Conservation (phyloP, 2,329 filamentous ascomycete species). For the Ophiostoma australiae region DNA sequence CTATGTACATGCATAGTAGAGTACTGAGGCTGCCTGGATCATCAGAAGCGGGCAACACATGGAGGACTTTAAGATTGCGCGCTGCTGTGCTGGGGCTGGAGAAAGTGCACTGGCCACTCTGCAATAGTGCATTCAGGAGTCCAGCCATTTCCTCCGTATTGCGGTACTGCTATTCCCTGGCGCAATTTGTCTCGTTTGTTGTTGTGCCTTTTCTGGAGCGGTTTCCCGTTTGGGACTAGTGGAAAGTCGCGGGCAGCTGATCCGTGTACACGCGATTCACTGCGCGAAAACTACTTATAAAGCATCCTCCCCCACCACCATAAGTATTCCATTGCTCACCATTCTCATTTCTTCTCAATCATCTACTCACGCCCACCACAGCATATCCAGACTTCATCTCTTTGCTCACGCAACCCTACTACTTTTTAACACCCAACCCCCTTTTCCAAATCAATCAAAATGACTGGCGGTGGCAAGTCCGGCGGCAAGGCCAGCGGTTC, state of each 20-base stretch:
- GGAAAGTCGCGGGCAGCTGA: constrained; percentile 38
- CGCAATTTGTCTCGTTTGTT: constrained; percentile 22
- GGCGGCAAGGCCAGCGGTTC: constrained; percentile 98
- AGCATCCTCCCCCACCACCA: constrained; percentile 43
- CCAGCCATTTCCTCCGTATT: constrained; percentile 12
- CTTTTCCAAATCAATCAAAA: constrained; percentile 60
- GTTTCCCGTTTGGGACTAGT: constrained; percentile 34
- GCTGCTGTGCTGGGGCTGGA: neutral
- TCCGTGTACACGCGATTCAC: constrained; percentile 45
- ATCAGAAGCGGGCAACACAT: constrained; percentile 7
- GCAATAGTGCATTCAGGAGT: constrained; percentile 4
- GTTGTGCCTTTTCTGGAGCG: constrained; percentile 20
- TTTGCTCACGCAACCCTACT: constrained; percentile 28
- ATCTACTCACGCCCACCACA: constrained; percentile 32
- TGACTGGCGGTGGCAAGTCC: constrained; percentile 99
- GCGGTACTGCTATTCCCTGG: neutral
- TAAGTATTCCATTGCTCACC: constrained; percentile 34
- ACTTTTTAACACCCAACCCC: constrained; percentile 31
- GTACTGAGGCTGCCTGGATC: neutral
- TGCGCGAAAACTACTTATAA: constrained; percentile 55
- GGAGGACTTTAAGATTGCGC: constrained; percentile 6
- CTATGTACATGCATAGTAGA: too few relatives aligned
- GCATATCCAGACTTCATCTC: constrained; percentile 31
- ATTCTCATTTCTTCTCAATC: constrained; percentile 39
- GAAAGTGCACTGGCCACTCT: constrained; percentile 1